Conservation (phyloP, 2,329 filamentous ascomycete genomes). For the Aspergillus ochraceus region DNA sequence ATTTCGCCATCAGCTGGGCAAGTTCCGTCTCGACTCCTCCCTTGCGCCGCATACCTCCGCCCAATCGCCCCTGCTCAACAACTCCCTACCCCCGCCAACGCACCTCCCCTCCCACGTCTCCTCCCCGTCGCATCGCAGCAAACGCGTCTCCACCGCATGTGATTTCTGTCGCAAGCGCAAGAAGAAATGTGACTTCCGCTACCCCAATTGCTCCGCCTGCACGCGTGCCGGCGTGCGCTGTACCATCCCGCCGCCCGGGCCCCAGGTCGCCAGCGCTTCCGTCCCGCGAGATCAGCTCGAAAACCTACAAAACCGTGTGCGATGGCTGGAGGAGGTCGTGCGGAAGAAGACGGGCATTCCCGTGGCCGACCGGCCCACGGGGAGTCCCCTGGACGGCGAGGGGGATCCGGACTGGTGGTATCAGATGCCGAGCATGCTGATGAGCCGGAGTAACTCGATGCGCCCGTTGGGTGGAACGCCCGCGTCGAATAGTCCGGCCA, state of each 20-base stretch:
- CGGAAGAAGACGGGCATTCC: slow-evolving; percentile 35
- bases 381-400: slow-evolving; percentile 33
- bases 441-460: slow-evolving; percentile 29
- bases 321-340: slow-evolving; percentile 40
- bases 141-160: slow-evolving; percentile 42
- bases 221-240: slow-evolving; percentile 42
- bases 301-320: slow-evolving; percentile 40
- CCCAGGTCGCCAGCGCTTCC: slow-evolving; percentile 37
- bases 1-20: slow-evolving; percentile 24
- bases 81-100: slow-evolving; percentile 6
- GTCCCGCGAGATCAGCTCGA: slow-evolving; percentile 42
- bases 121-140: slow-evolving; percentile 23
- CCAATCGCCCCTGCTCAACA: slow-evolving; percentile 1
- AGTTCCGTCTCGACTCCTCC: slow-evolving; percentile 22
- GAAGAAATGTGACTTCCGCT: slow-evolving; percentile 44
- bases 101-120: slow-evolving; percentile 13
- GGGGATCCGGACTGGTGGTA: slow-evolving; percentile 40
- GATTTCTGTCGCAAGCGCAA: slow-evolving; percentile 43
- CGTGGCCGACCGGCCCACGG: slow-evolving; percentile 34
- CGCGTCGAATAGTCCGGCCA: slow-evolving; percentile 12
- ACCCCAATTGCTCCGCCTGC: slow-evolving; percentile 42
- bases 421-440: slow-evolving; percentile 38
- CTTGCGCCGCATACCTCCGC: neutral
- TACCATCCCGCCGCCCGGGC: slow-evolving; percentile 39
- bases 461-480: slow-evolving; percentile 18